Base-by-base conservation (phyloP, 768 basidiomycete genomes). In the Podaxis sp. region DNA sequence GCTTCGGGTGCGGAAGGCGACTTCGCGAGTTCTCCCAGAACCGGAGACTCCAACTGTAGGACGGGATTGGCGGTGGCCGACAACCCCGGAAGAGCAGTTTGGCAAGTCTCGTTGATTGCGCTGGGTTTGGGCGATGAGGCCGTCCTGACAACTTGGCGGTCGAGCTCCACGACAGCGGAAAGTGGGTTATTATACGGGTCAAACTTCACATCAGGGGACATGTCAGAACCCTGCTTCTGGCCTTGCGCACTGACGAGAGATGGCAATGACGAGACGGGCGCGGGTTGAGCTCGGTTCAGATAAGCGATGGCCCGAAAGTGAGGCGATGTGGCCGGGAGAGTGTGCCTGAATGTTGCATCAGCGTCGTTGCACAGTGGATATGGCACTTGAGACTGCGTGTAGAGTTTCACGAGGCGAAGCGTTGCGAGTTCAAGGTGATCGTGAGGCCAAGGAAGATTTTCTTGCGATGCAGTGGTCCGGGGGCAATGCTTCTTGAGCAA, bases 391-490 rank as follows among this genome's bases (percentile, higher is more conserved):
- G 42, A 36, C 36, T 61, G 46, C 4, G 52, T 54, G 42, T 61
- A 61, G 3, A 54, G 35, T 27, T 61, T 55, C 18, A 61, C 59
- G 1, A 61, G 53, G 46, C 59, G 59, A 46, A 61, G 46, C 11
- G 59, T 61, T 16, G 59, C 46, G 18, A 48, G 59, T 38, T 61
- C 59, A n/a, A 55, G 52, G 21, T 48, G 52, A 40, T 61, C 48
- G 18, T 61, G 59, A 9, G 59, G 52, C 59, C 59, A 61, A 48
- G 59, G 52, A 5, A 61, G 44, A 18, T 10, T n/a, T 47, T 61
- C 59, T 32, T 32, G 28, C 7, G 16, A 21, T 16, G 52, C 9
- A 7, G 3, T 16, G 11, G 7, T 21, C 23, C 11, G 3, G 14
- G 27, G 2, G 5, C 23, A 28, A 2, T 36, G 40, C 28, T 27